Evolutionary conservation across 148 eudicot genomes (phyloP), one percentile per base, ranked within the genome.

Genomic region (Rhododendron ovatum): DNA sequence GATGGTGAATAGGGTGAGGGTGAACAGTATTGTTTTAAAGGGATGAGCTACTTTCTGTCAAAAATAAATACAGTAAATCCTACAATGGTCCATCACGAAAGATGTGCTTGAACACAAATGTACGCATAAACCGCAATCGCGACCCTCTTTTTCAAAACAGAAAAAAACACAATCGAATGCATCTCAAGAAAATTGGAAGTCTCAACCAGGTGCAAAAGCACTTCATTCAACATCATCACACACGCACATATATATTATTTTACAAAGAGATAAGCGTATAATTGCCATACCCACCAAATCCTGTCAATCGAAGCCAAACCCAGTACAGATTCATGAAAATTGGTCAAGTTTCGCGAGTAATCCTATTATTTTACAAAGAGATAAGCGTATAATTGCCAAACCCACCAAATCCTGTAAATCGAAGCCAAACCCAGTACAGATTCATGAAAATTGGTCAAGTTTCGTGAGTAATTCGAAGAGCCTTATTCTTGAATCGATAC

Each of bases 401-500:
- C n/a, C n/a, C n/a, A n/a, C n/a, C n/a, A n/a, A n/a, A n/a, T n/a
- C n/a, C n/a, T n/a, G n/a, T n/a, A n/a, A n/a, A n/a, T n/a, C n/a
- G n/a, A n/a, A n/a, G n/a, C n/a, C n/a, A n/a, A n/a, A n/a, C n/a
- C n/a, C n/a, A n/a, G n/a, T n/a, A n/a, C n/a, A n/a, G n/a, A n/a
- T n/a, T n/a, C n/a, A n/a, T n/a, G n/a, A n/a, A n/a, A n/a, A n/a
- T n/a, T n/a, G n/a, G n/a, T n/a, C 88, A 91, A 87, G 93, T 93
- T 67, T 90, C 89, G 50, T 90, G 71, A 86, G 87, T 43, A 85
- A 92, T 86, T 15, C 82, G 39, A 8, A 95, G 85, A n/a, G 94
- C 89, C 86, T 92, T 96, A 55, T 84, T 85, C 89, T 91, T 93
- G 85, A 96, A 93, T 69, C 99, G 80, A 75, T 92, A 96, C 91